A percentile compares a stretch with the other conserved stretches of the same genome.
phyloP scores from a whole-genome alignment of 1,284 basidiomycete genomes.

The Sphagnurus paluster region DNA sequence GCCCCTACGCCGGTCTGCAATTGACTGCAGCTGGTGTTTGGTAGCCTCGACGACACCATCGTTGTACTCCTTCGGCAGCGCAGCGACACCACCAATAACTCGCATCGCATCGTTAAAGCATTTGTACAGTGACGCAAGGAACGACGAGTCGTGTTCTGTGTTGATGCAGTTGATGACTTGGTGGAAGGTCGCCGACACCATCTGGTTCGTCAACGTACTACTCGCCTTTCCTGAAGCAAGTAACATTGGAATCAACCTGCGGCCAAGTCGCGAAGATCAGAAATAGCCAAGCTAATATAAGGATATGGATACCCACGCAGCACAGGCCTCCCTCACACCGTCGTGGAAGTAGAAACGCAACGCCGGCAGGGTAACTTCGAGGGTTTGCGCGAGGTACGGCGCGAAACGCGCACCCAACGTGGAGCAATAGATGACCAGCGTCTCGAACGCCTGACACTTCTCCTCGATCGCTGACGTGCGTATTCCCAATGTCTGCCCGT shows the following conservation, averaged over 20 bases:
- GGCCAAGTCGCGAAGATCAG: conserved; percentile 1
- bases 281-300: not conserved
- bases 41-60: conserved; percentile 63
- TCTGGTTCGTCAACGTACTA: conserved; percentile 64
- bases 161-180: conserved; percentile 68
- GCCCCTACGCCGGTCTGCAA: conserved; percentile 65
- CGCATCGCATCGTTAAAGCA: conserved; percentile 69
- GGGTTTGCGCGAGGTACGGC: conserved; percentile 68
- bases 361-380: conserved; percentile 72
- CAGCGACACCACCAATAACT: conserved; percentile 55
- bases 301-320: conserved; percentile 49
- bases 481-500: conserved; percentile 75
- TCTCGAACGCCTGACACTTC: conserved; percentile 86
- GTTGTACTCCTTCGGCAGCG: conserved; percentile 53
- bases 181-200: conserved; percentile 69
- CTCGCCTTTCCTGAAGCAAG: conserved; percentile 71
- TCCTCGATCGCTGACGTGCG: conserved; percentile 82
- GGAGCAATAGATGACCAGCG: conserved; percentile 77
- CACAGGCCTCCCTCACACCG: conserved; percentile 77
- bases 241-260: conserved; percentile 74
- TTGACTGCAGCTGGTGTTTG: conserved; percentile 61
- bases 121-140: conserved; percentile 76
- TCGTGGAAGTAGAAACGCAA: conserved; percentile 80
- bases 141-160: conserved; percentile 69
- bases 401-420: conserved; percentile 70